These are phyloP conservation scores for Tricholoma sp. DNA, from an alignment of 768 basidiomycete species.

Conservation along the genomic window DNA sequence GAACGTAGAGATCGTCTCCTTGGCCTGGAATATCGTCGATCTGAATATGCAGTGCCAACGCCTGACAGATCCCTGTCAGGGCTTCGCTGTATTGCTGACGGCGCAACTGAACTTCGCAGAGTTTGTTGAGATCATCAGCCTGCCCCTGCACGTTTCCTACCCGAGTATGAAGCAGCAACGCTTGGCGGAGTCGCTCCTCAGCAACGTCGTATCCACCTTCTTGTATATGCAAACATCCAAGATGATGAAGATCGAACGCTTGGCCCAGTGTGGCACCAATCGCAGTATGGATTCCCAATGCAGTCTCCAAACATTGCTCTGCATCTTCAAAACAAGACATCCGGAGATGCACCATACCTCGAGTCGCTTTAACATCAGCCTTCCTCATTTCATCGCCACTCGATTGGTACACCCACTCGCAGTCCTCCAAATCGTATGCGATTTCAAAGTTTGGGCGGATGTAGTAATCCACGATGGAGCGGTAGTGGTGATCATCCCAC, in stretches of 20 bases:
- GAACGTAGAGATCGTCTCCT: constrained; percentile 22
- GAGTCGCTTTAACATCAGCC: constrained; percentile 1
- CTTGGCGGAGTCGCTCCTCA: constrained; percentile 6
- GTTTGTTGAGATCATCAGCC: constrained; percentile 15
- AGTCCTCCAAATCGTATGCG: background rate
- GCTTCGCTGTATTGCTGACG: constrained; percentile 11
- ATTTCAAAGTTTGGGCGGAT: background rate
- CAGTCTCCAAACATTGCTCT: background rate
- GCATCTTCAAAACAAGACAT: background rate
- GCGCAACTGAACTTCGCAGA: constrained; percentile 11
- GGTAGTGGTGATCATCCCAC: constrained; percentile 16
- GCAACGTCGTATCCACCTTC: constrained; percentile 7
- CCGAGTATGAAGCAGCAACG: constrained; percentile 9
- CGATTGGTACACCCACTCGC: background rate
- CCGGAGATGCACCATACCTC: constrained; percentile 5
- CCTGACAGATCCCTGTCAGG: constrained; percentile 9
- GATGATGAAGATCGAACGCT: constrained; percentile 16
- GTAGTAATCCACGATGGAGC: constrained; percentile 12
- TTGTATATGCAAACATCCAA: constrained; percentile 12
- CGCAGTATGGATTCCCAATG: constrained; percentile 5
- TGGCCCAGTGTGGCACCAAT: constrained; percentile 11
- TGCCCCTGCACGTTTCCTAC: constrained; percentile 17
- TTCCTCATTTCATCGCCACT: background rate
- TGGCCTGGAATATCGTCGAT: constrained; percentile 19
- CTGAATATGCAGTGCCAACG: constrained; percentile 16